Conservation (phyloP, 202 grass and related monocot genomes). For the Dendrocalamus latiflorus region DNA sequence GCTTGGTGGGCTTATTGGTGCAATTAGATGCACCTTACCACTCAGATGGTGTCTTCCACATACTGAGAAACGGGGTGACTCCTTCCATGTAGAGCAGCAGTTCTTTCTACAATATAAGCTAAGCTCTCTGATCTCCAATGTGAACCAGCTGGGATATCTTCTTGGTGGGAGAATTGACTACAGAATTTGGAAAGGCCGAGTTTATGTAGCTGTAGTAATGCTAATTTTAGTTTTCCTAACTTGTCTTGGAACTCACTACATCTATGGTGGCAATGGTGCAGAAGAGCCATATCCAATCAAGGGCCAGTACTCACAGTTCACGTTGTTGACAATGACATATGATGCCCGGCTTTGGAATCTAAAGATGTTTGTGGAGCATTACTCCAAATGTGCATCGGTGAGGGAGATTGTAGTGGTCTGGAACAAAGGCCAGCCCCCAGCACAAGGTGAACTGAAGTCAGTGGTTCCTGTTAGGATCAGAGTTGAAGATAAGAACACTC, state of each 20-base stretch:
- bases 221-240: constrained; percentile 46
- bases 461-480: constrained; percentile 64
- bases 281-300: constrained; percentile 69
- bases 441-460: constrained; percentile 56
- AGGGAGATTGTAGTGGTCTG: constrained; percentile 84
- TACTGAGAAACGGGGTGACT: constrained; percentile 48
- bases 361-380: constrained; percentile 88
- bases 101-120: constrained; percentile 43
- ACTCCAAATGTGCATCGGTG: constrained; percentile 87
- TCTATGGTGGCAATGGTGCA: constrained; percentile 63
- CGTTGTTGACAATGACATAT: constrained; percentile 88
- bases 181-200: constrained; percentile 45
- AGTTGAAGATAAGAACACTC: constrained; percentile 67
- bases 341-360: constrained; percentile 86
- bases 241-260: constrained; percentile 68
- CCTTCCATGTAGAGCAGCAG: constrained; percentile 22
- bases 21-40: constrained; percentile 57
- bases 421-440: constrained; percentile 63
- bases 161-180: constrained; percentile 54
- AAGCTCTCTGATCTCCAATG: constrained; percentile 31
- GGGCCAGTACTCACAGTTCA: constrained; percentile 79
- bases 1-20: constrained; percentile 48
- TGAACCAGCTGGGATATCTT: constrained; percentile 48
- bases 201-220: constrained; percentile 26
- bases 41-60: constrained; percentile 49